Evolutionary conservation across 805 yeast genomes (phyloP).

Genomic region (Wickerhamiella domercqiae): DNA sequence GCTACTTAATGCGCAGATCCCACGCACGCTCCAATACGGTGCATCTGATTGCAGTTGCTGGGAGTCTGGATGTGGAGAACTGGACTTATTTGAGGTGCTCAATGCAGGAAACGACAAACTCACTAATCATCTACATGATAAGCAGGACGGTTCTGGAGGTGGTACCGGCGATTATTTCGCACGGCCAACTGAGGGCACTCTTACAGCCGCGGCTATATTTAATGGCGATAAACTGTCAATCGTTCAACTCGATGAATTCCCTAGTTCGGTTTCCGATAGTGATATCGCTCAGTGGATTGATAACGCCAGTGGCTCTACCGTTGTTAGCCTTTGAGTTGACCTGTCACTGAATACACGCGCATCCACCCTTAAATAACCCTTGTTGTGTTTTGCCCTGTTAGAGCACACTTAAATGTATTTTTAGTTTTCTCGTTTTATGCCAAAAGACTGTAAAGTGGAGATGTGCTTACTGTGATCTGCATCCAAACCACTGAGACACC

Average conservation of each 20-base stretch:
- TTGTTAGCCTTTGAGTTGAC: slow-evolving; percentile 3
- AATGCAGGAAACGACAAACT: slow-evolving; percentile 59
- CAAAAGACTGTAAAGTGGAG: no score
- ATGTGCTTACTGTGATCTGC: no score
- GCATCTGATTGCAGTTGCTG: slow-evolving; percentile 80
- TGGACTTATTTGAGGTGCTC: slow-evolving; percentile 85
- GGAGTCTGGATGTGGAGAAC: slow-evolving; percentile 94
- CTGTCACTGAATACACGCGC: not conserved
- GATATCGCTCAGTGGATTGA: slow-evolving; percentile 31
- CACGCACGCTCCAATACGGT: slow-evolving; percentile 95
- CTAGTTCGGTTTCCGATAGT: slow-evolving; percentile 35
- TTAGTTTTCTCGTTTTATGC: no score
- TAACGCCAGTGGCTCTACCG: slow-evolving; percentile 32
- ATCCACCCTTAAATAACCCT: no score
- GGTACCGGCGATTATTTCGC: slow-evolving; percentile 75
- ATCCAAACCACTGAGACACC: no score
- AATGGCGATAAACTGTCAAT: slow-evolving; percentile 32
- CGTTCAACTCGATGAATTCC: slow-evolving; percentile 50
- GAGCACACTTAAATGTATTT: no score
- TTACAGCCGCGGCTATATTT: slow-evolving; percentile 87
- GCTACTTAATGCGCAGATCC: slow-evolving; percentile 88
- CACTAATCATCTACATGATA: slow-evolving; percentile 63
- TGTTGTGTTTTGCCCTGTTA: no score
- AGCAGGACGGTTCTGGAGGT: slow-evolving; percentile 71
- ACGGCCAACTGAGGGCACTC: slow-evolving; percentile 64